Base-by-base conservation (phyloP, 306 rosid genomes). In the Castanea mollissima region DNA sequence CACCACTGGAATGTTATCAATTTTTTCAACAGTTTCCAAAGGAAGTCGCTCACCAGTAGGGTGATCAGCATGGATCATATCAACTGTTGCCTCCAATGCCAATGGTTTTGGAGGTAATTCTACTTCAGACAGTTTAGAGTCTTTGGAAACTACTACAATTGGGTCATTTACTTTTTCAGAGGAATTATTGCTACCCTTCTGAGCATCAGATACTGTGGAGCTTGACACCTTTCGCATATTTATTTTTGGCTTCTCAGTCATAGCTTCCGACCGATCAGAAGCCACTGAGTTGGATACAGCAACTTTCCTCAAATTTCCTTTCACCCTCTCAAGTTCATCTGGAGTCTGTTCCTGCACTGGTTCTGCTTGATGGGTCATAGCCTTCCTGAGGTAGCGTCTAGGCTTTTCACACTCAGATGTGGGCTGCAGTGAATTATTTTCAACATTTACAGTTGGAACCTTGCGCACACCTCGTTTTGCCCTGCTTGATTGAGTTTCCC, bases 241-340 rank as follows among this genome's bases (percentile, higher is more conserved):
- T 27, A 41, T 65, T 57, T 89, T 89, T 54, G 75, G 83, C 75
- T 78, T 85, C 84, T 77, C 91, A 23, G 25, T 35, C 67, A 59
- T 81, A 52, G 77, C 76, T 82, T 85, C 88, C 54, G 86, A 79
- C 57, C 12, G 72, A 74, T 76, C 84, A 14, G 84, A 69, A 85
- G 78, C 82, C 56, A 49, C 81, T 64, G 78, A 82, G 63, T 31
- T 27, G 13, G 74, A 60, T 19, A 51, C 73, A 13, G 81, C 46
- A 74, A 81, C 51, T 76, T 79, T 82, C 64, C 79, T 67, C 69
- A 74, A 56, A 19, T 78, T 85, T 69, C 31, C 54, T 82, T 74
- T 83, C 51, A 59, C 85, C 83, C 88, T 82, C 65, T 86, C 82
- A 3, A 57, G 78, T 64, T 85, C 93, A 54, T 78, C 78, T 60